Percentiles rank a stretch among this genome's conserved stretches.
Conservation (phyloP, 176 grass and related monocot species). For the Carex scoparia region DNA sequence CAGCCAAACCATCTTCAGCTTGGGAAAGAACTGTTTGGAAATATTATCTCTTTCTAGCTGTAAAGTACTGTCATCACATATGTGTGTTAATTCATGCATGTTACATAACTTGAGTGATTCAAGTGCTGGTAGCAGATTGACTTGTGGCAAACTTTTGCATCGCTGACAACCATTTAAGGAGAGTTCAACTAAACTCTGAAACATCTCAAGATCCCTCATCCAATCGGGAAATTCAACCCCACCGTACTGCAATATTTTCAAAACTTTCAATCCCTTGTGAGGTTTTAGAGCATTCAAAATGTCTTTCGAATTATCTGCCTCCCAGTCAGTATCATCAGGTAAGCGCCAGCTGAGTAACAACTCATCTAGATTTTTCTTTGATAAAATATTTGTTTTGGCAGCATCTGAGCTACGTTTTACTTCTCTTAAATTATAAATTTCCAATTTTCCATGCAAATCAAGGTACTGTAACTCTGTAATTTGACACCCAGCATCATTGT, state of each 20-base stretch:
- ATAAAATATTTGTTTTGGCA: neutral
- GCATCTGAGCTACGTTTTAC: neutral
- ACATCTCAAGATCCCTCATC: neutral
- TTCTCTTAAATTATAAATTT: neutral
- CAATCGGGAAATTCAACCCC: conserved; percentile 6
- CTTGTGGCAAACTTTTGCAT: neutral
- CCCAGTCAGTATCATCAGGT: neutral
- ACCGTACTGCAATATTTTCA: neutral
- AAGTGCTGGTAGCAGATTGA: neutral
- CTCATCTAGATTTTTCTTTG: neutral
- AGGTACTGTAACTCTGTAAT: conserved; percentile 10
- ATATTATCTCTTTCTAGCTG: neutral
- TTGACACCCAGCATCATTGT: neutral
- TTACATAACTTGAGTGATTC: neutral
- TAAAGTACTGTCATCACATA: neutral
- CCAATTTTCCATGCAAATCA: neutral
- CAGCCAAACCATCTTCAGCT: neutral
- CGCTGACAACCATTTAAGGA: neutral
- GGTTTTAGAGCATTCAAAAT: conserved; percentile 1
- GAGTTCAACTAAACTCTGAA: neutral
- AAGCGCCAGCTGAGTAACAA: neutral
- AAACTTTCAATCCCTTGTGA: neutral
- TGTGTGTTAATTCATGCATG: neutral
- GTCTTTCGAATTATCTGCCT: neutral
- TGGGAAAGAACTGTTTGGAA: neutral